phyloP scores from a whole-genome alignment of 2,329 filamentous ascomycete species.

The Diaporthe velutina region DNA sequence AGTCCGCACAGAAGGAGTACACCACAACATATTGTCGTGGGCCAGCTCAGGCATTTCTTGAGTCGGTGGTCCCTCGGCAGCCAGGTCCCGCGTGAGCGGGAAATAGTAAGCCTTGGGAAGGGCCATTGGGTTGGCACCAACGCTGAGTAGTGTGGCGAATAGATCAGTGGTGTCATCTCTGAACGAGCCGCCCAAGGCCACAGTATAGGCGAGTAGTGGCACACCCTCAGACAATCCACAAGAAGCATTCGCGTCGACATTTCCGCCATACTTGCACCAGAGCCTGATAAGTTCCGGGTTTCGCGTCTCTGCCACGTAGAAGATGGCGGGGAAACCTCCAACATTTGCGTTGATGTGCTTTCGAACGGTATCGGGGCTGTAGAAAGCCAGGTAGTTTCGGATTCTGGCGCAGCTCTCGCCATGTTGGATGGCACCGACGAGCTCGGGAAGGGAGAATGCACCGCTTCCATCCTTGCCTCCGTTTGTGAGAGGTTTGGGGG shows the following conservation, averaged over 20 bases:
- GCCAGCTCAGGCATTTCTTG: constrained; percentile 7
- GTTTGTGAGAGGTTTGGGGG: constrained; percentile 1
- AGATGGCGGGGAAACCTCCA: neutral
- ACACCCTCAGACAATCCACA: neutral
- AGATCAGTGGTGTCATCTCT: constrained; percentile 11
- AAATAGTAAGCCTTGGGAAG: constrained; percentile 16
- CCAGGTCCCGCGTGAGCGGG: constrained; percentile 2
- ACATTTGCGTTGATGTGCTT: neutral
- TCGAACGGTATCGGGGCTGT: neutral
- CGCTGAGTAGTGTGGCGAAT: constrained; percentile 11
- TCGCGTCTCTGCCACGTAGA: constrained; percentile 16
- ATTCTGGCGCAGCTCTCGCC: constrained; percentile 10
- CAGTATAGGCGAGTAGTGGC: constrained; percentile 8
- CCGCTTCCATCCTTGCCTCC: constrained; percentile 6
- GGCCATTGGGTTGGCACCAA: constrained; percentile 1
- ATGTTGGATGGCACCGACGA: constrained; percentile 22
- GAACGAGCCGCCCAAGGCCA: constrained; percentile 18
- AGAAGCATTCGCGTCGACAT: neutral
- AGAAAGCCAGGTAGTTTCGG: constrained; percentile 15
- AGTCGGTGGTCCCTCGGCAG: neutral
- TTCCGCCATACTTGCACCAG: constrained; percentile 22
- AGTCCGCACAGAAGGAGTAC: neutral
- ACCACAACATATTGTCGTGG: constrained; percentile 2
- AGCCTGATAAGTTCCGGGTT: constrained; percentile 22
- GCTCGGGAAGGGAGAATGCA: neutral